Base-by-base conservation (phyloP, 371 early-diverging fungal species). In the Circinella minor region DNA sequence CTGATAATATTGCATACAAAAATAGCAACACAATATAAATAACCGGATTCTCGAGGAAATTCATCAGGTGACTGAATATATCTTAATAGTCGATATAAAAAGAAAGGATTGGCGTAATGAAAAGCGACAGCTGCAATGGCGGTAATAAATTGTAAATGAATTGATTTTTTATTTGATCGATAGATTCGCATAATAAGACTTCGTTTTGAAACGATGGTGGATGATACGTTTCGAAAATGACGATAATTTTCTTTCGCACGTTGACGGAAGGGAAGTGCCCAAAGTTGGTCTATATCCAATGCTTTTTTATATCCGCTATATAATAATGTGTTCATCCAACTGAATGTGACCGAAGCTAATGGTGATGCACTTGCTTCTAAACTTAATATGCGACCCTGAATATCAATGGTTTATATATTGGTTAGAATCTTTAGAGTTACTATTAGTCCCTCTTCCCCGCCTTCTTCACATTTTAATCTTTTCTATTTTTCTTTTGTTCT, bases 301-400 rank as follows among this genome's bases (percentile, higher is more conserved):
- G 85, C 80, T 57, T 72, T 81, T 73, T 85, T 87, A 20, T 91
- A 92, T 8, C 83, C 79, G 51, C 38, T 48, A 46, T 76, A 71
- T 54, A 95, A 81, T 66, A 96, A 77, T 0, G 90, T 83, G 66
- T 91, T 91, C 72, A 92, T 84, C 95, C 95, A 95, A 6, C 84
- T 82, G 70, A 93, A 93, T n/a, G 89, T 86, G 48, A 91, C 70
- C 6, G 83, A 79, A 18, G 92, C 89, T 17, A 90, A 70, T 2
- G 88, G 71, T 4, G 91, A 90, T 14, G 93, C 91, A 34, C 79
- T 86, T 36, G 81, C 78, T 68, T 91, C 92, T 14, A 88, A 81
- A 55, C 86, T 85, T 13, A 86, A 74, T 14, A 85, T 81, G 51
- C 89, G 87, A 7, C 84, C 80, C 74, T 86, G 71, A 9, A 43